These are phyloP conservation scores for Euphrasia confusa DNA, from an alignment of 257 asterid species.

Conservation along the genomic window DNA sequence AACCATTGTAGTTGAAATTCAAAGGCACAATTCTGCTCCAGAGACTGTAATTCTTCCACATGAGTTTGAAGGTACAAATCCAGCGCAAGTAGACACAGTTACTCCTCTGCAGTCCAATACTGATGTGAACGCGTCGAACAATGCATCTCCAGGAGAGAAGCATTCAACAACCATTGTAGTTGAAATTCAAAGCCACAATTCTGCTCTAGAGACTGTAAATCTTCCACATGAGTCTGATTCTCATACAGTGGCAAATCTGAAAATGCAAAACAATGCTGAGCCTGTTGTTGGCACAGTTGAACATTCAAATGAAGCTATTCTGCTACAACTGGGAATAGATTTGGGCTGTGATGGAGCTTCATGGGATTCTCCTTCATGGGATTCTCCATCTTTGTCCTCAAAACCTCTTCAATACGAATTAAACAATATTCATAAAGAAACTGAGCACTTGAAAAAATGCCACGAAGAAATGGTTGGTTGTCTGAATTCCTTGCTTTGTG, in stretches of 20 bases:
- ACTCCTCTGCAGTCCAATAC: conserved; percentile 2
- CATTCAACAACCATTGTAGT: conserved; percentile 23
- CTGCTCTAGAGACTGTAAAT: conserved; percentile 22
- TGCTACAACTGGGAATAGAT: conserved; percentile 31
- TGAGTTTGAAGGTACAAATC: conserved; percentile 16
- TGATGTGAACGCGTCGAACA: conserved; percentile 26
- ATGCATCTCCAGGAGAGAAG: conserved; percentile 23
- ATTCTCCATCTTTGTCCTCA: conserved; percentile 17
- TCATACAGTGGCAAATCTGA: conserved; percentile 21
- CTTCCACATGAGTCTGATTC: conserved; percentile 25
- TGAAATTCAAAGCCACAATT: conserved; percentile 27
- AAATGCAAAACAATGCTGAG: conserved; percentile 19
- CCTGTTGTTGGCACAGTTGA: conserved; percentile 17
- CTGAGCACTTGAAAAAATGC: conserved; percentile 29
- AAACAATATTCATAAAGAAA: conserved; percentile 31
- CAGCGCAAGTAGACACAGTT: no score
- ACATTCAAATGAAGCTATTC: conserved; percentile 23
- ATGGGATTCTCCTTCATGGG: conserved; percentile 20
- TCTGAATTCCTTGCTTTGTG: conserved; percentile 24
- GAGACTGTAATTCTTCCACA: conserved; percentile 24
- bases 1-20: conserved; percentile 24
- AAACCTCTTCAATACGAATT: conserved; percentile 36
- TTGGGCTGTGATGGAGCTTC: conserved; percentile 15
- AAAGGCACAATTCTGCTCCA: conserved; percentile 24
- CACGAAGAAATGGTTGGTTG: conserved; percentile 39